Conservation (phyloP, 169 alveolate species). For the Plasmodium ovale region DNA sequence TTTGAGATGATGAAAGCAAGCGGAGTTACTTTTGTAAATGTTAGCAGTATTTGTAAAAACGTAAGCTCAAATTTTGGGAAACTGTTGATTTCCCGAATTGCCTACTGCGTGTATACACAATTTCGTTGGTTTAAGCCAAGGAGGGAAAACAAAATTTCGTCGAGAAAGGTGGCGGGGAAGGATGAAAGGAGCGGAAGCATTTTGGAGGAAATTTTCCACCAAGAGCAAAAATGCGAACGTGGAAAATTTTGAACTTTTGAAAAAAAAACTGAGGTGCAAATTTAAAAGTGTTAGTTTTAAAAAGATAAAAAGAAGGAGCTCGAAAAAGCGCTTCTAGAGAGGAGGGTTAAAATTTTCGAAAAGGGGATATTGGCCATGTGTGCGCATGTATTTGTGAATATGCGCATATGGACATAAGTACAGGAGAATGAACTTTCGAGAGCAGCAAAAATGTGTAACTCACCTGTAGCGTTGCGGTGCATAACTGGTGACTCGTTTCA, state of each 20-base stretch:
- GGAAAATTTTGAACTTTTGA: constrained; percentile 35
- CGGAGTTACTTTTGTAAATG: no score
- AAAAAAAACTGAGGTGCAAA: constrained; percentile 47
- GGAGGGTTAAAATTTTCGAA: not conserved
- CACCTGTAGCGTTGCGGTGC: no score
- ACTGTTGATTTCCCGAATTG: no score
- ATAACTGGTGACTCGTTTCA: no score
- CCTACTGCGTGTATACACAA: no score
- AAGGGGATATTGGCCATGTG: not conserved
- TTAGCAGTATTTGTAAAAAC: no score
- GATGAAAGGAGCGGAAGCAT: constrained; percentile 4
- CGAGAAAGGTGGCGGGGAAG: not conserved
- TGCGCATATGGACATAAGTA: not conserved
- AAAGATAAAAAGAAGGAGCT: not conserved
- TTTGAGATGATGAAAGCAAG: no score
- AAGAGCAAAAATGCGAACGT: constrained; percentile 2
- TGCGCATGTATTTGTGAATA: not conserved
- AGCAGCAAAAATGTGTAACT: no score
- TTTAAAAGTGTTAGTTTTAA: constrained; percentile 67
- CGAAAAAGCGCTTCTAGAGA: constrained; percentile 7
- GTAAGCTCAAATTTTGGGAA: no score
- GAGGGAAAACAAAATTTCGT: not conserved
- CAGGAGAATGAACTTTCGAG: no score
- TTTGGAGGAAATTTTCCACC: constrained; percentile 40
- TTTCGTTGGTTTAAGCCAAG: no score